Base-by-base conservation (phyloP, 1,284 basidiomycete genomes). In the Ustilago sp. region DNA sequence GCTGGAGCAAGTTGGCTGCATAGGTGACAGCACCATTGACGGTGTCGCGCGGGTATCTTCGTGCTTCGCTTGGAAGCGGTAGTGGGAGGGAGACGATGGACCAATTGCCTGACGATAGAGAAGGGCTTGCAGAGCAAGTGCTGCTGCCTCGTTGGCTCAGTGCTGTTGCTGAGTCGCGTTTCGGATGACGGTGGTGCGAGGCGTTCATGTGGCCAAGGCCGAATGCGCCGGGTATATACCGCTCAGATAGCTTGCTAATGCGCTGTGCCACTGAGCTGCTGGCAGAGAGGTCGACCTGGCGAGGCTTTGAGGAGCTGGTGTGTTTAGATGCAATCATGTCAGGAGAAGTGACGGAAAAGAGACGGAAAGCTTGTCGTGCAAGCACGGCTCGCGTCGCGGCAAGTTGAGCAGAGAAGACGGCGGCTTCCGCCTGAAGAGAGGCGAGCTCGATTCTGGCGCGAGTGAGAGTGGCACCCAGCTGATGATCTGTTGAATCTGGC, bases 11-110 rank as follows among this genome's bases (percentile, higher is more conserved):
- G 17, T 81, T 69, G 47, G 62, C 66, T 6, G 74, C 65, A 50
- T 78, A 68, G 19, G 68, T 68, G 31, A 79, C 63, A 17, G 81
- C 81, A 11, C 77, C 80, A 48, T 82, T 82, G 64, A 80, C 70
- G 3, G 61, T 53, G 8, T 80, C 75, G 36, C 77, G 74, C 11
- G 72, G 50, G 54, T 80, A 76, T 31, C 80, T 68, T 13, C 80
- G 67, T 7, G 77, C 57, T 39, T 82, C 80, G 43, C 67, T 68
- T 8, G 79, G 70, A 36, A 77, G 51, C 0, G 81, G 77, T 15
- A 82, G 59, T 2, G 75, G 71, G 7, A 81, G 62, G 3, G 55
- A 67, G 3, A 65, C 56, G 32, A 82, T 78, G 8, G 72, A 74
- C 81, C 81, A 82, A 19, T 71, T 66, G 28, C 59, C 63, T 3